These are phyloP conservation scores for Gossypium trilobum DNA, from an alignment of 441 rosid species.

Conservation along the genomic window DNA sequence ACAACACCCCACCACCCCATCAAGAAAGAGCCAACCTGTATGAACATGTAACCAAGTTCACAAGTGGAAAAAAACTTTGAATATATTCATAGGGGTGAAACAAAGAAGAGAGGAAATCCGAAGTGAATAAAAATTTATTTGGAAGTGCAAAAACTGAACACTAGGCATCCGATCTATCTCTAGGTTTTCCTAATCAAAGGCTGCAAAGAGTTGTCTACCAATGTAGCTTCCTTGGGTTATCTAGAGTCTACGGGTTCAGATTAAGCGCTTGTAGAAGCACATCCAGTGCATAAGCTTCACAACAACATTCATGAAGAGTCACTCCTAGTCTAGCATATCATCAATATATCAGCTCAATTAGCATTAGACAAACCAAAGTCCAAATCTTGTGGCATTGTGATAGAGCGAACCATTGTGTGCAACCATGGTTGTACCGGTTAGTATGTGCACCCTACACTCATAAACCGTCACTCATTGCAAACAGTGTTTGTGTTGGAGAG, in stretches of 20 bases:
- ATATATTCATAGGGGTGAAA: constrained; percentile 3
- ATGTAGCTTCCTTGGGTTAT: background rate
- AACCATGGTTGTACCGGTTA: background rate
- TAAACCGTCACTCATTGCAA: background rate
- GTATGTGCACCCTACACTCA: background rate
- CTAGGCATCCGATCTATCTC: background rate
- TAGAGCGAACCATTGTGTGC: background rate
- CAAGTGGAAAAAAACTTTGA: background rate
- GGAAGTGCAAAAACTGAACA: background rate
- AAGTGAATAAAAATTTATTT: background rate
- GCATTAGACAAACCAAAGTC: background rate
- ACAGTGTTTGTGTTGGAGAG: background rate
- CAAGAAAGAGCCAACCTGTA: constrained; percentile 82
- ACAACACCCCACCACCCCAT: constrained; percentile 95
- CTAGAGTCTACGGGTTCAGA: background rate
- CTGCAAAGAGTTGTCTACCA: background rate
- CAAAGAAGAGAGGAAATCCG: background rate
- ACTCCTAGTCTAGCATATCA: constrained; percentile 2
- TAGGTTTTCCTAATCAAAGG: background rate
- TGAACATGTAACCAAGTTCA: background rate
- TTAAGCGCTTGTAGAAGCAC: background rate
- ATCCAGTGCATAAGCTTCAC: background rate
- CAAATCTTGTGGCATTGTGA: background rate
- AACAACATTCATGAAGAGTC: background rate
- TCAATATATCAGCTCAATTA: background rate